phyloP scores from a whole-genome alignment of 139 green algal species.

The Chlorella ohadii region DNA sequence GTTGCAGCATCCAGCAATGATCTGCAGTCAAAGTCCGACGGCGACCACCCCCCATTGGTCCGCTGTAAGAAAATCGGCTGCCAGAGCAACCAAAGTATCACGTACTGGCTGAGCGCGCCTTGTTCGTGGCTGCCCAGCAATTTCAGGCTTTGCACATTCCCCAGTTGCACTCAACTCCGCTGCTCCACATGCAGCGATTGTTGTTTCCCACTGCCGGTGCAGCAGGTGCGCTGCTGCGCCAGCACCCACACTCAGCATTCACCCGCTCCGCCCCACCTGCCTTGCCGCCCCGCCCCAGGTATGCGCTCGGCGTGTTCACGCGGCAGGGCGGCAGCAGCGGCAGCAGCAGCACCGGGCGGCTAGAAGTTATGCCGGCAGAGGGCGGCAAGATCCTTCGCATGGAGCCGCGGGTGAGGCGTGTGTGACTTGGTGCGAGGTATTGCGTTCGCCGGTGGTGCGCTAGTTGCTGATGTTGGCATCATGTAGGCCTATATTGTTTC shows the following conservation, averaged over 20 bases:
- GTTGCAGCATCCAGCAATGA: not conserved
- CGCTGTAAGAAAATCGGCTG: constrained; percentile 38
- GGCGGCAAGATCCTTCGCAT: constrained; percentile 45
- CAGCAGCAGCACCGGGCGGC: constrained; percentile 20
- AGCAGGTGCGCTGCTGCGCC: too few relatives aligned
- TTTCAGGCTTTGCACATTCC: constrained; percentile 24
- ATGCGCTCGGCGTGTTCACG: constrained; percentile 43
- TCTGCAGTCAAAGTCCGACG: constrained; percentile 42
- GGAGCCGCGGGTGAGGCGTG: constrained; percentile 36
- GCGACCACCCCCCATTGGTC: constrained; percentile 12
- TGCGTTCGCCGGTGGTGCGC: too few relatives aligned
- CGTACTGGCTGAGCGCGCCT: constrained; percentile 33
- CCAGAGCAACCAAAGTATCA: constrained; percentile 34
- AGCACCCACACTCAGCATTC: too few relatives aligned
- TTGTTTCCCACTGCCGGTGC: too few relatives aligned
- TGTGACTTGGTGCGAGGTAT: too few relatives aligned
- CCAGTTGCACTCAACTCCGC: too few relatives aligned
- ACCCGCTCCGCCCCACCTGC: not conserved
- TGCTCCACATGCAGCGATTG: too few relatives aligned
- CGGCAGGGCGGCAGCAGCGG: too few relatives aligned
- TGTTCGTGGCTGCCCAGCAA: constrained; percentile 23
- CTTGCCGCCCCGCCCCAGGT: constrained; percentile 23
- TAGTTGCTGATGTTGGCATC: too few relatives aligned
- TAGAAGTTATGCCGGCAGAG: constrained; percentile 28
- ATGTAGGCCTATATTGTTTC: too few relatives aligned